Percentiles rank a stretch among this genome's conserved stretches.
Conservation (phyloP, 306 rosid species). For the Oemleria cerasiformis region DNA sequence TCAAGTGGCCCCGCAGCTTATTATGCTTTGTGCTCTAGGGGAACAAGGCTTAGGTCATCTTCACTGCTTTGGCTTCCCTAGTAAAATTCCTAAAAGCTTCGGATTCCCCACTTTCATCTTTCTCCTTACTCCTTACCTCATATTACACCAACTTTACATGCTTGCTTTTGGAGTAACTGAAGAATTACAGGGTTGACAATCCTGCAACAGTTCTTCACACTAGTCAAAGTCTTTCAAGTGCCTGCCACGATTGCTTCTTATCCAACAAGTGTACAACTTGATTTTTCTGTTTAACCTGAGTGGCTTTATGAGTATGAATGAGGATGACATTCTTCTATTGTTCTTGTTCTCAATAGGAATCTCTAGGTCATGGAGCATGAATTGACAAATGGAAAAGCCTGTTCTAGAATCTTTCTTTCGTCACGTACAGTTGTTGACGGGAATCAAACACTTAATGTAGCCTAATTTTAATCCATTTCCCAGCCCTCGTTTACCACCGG, state of each 20-base stretch:
- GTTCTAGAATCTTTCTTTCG: not conserved
- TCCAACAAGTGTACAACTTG: slow-evolving; percentile 33
- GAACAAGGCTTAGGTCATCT: slow-evolving; percentile 63
- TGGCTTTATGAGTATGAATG: slow-evolving; percentile 23
- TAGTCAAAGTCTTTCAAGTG: slow-evolving; percentile 56
- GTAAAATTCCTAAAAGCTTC: slow-evolving; percentile 31
- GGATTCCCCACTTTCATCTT: slow-evolving; percentile 85
- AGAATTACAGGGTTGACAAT: slow-evolving; percentile 49
- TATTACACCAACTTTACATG: slow-evolving; percentile 37
- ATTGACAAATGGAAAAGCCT: slow-evolving; percentile 13
- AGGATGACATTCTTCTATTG: not conserved
- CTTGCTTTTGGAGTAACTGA: slow-evolving; percentile 40
- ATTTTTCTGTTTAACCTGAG: slow-evolving; percentile 12
- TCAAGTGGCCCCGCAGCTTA: slow-evolving; percentile 12
- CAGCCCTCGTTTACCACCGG: no score
- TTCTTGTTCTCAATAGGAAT: slow-evolving; percentile 2
- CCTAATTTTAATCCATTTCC: not conserved
- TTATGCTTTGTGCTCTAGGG: slow-evolving; percentile 22
- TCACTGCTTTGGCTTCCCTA: slow-evolving; percentile 47
- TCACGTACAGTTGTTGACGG: not conserved
- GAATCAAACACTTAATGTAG: not conserved
- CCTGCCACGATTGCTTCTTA: slow-evolving; percentile 52
- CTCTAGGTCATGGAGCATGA: slow-evolving; percentile 11
- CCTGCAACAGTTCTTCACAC: slow-evolving; percentile 19
- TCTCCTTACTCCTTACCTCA: slow-evolving; percentile 18